Base-by-base conservation (phyloP, 768 basidiomycete species). In the Mycena leptocephala region DNA sequence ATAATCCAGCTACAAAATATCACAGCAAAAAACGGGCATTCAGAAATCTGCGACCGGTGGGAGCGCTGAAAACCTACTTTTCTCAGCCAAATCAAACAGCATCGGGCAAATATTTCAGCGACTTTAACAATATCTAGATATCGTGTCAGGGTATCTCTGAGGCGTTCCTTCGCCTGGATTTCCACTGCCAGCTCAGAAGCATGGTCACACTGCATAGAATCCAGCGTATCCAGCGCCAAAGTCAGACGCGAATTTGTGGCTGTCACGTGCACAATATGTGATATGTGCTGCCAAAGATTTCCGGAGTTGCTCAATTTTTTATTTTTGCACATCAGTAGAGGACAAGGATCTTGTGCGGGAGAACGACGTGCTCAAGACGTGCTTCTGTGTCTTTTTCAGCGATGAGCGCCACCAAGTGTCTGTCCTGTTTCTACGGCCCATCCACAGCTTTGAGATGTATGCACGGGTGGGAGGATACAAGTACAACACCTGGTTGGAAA, bases 31-130 rank as follows among this genome's bases (percentile, higher is more conserved):
- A 33, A 26, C 13, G 14, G 6, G 46, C 33, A n/a, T n/a, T n/a
- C n/a, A n/a, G n/a, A n/a, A n/a, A n/a, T n/a, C n/a, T n/a, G n/a
- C n/a, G n/a, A n/a, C n/a, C n/a, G n/a, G n/a, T n/a, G n/a, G n/a
- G n/a, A n/a, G n/a, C n/a, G n/a, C n/a, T n/a, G n/a, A n/a, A 39
- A 22, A 30, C 90, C 48, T 78, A 93, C 93, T 90, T 90, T 91
- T 92, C 81, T 92, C 87, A n/a, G 92, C 87, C 48, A 93, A 80
- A 63, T 87, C 81, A 62, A 1, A 93, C 90, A 8, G 88, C 90
- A 53, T 91, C 90, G 76, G 89, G 86, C 79, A 93, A 78, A 69
- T 92, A 80, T 78, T 80, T 92, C 89, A 7, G 85, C 81, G 2
- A 75, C 76, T 39, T 80, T 83, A 4, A 87, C 83, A 8, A 83